Evolutionary conservation across 2,329 filamentous ascomycete genomes (phyloP).

Genomic region (Ilyonectria sp.): DNA sequence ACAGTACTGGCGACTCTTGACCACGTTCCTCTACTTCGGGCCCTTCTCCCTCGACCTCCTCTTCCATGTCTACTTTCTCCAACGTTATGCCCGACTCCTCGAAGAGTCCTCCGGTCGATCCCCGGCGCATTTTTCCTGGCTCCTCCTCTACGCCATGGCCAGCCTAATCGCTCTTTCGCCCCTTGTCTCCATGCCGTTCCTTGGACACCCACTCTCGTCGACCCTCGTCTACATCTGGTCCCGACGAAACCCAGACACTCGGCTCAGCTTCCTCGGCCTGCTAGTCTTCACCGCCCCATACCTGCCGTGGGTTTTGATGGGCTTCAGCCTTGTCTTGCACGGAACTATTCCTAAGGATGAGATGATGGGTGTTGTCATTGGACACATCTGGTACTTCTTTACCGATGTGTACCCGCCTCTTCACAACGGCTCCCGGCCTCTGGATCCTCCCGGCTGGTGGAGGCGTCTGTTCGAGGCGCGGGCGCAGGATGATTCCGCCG

Average conservation of each 20-base stretch:
- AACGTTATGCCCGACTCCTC: slow-evolving; percentile 93
- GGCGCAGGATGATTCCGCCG: slow-evolving; percentile 62
- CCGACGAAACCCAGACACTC: slow-evolving; percentile 90
- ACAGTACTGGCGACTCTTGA: slow-evolving; percentile 96
- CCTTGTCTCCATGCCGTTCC: slow-evolving; percentile 90
- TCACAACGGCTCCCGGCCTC: slow-evolving; percentile 85
- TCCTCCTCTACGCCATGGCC: slow-evolving; percentile 87
- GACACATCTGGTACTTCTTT: slow-evolving; percentile 99
- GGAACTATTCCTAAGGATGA: slow-evolving; percentile 94
- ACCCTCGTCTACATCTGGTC: slow-evolving; percentile 99
- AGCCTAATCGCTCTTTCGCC: slow-evolving; percentile 87
- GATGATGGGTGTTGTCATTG: slow-evolving; percentile 93
- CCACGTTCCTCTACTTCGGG: slow-evolving; percentile 98
- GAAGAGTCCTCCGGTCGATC: slow-evolving; percentile 95
- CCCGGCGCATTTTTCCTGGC: slow-evolving; percentile 94
- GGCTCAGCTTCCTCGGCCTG: slow-evolving; percentile 89
- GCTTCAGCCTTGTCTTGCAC: slow-evolving; percentile 92
- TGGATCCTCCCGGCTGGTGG: slow-evolving; percentile 95
- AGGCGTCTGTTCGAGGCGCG: slow-evolving; percentile 83
- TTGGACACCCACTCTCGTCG: slow-evolving; percentile 93
- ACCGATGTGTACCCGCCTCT: slow-evolving; percentile 95
- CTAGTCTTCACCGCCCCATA: slow-evolving; percentile 95
- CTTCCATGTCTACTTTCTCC: slow-evolving; percentile 98
- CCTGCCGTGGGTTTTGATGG: slow-evolving; percentile 95
- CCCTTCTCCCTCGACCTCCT: slow-evolving; percentile 93